These are phyloP conservation scores for Arxiozyma heterogenica DNA, from an alignment of 1,139 yeast species.

Conservation along the genomic window DNA sequence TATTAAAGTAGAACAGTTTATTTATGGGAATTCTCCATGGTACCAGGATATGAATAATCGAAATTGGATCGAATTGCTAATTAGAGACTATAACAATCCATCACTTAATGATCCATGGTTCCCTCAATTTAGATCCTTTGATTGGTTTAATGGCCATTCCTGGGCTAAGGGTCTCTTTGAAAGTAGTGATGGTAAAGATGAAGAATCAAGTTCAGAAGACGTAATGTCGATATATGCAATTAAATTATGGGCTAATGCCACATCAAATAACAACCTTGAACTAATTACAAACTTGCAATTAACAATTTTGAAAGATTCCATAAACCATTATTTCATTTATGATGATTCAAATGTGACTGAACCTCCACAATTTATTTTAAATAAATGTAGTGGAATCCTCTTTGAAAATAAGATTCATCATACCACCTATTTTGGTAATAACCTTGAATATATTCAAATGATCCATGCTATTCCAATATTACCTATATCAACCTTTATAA, in stretches of 20 bases:
- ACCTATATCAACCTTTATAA: conserved; percentile 69
- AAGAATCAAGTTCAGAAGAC: conserved; percentile 72
- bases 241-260: conserved; percentile 58
- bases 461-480: conserved; percentile 91
- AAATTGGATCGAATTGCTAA: conserved; percentile 49
- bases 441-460: conserved; percentile 80
- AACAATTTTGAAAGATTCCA: conserved; percentile 47
- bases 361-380: conserved; percentile 47
- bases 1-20: conserved; percentile 41
- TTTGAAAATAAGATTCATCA: conserved; percentile 87
- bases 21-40: conserved; percentile 42
- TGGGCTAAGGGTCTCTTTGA: conserved; percentile 74
- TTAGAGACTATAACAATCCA: conserved; percentile 69
- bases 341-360: conserved; percentile 39
- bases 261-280: conserved; percentile 44
- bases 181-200: conserved; percentile 71
- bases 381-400: conserved; percentile 67
- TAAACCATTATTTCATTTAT: conserved; percentile 55
- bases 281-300: conserved; percentile 54
- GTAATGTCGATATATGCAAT: conserved; percentile 65
- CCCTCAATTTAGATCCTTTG: conserved; percentile 71
- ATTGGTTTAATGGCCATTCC: conserved; percentile 72
- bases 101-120: conserved; percentile 44
- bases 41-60: conserved; percentile 36
- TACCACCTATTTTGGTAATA: conserved; percentile 79